phyloP scores from a whole-genome alignment of 345 rosid genomes.

The Carallia pectinifolia region DNA sequence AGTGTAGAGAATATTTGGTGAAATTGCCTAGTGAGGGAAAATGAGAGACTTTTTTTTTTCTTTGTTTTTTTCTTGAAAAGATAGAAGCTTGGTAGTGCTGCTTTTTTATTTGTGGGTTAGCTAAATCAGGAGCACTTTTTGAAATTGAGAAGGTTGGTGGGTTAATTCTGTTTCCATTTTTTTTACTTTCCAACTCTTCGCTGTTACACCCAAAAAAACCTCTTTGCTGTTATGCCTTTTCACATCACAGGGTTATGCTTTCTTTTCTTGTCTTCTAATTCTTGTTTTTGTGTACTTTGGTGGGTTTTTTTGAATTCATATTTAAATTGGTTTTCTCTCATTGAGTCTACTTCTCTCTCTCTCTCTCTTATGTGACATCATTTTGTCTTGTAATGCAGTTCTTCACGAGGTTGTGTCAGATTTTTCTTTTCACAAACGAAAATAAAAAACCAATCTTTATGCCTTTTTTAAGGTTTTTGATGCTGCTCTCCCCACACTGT shows the following conservation, averaged over 20 bases:
- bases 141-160: slow-evolving; percentile 31
- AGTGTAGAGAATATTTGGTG: background rate
- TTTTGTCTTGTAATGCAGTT: slow-evolving; percentile 75
- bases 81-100: slow-evolving; percentile 1
- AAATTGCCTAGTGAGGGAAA: slow-evolving; percentile 15
- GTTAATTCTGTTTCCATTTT: slow-evolving; percentile 1
- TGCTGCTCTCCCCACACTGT: slow-evolving; percentile 17
- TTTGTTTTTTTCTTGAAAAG: too few relatives aligned
- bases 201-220: background rate
- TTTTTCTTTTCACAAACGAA: slow-evolving; percentile 28
- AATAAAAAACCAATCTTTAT: slow-evolving; percentile 17
- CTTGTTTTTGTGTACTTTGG: slow-evolving; percentile 10
- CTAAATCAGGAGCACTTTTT: slow-evolving; percentile 17
- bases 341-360: slow-evolving; percentile 1
- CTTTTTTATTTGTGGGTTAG: background rate
- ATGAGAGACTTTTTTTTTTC: background rate
- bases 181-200: slow-evolving; percentile 3
- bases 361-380: slow-evolving; percentile 48
- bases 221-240: slow-evolving; percentile 5
- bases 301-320: slow-evolving; percentile 6
- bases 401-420: slow-evolving; percentile 96
- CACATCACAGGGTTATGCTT: background rate
- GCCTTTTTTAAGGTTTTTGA: slow-evolving; percentile 15
- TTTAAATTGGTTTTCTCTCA: background rate
- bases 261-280: slow-evolving; percentile 22